phyloP scores from a whole-genome alignment of 371 early-diverging fungal genomes.

The Cokeromyces recurvatus region DNA sequence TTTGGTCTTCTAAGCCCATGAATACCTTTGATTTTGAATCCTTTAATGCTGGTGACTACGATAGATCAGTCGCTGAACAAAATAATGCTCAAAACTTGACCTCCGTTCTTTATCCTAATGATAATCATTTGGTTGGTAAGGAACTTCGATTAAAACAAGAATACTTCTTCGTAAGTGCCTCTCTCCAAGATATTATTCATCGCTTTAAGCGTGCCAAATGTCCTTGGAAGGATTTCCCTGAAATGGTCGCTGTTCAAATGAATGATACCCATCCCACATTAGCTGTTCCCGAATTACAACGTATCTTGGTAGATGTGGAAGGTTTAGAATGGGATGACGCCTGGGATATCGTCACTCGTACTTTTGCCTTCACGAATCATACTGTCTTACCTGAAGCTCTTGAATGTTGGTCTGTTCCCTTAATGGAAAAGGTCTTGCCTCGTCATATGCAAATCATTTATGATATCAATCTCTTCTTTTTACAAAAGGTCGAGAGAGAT shows the following conservation, averaged over 20 bases:
- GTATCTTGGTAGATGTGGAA: constrained; percentile 85
- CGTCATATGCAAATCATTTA: constrained; percentile 93
- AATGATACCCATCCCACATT: constrained; percentile 84
- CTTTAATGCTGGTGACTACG: constrained; percentile 92
- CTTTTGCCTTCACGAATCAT: constrained; percentile 94
- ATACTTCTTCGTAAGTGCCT: constrained; percentile 89
- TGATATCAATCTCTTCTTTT: constrained; percentile 92
- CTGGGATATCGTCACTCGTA: constrained; percentile 84
- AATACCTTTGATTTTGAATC: constrained; percentile 71
- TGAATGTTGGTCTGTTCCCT: constrained; percentile 91
- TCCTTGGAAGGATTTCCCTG: constrained; percentile 82
- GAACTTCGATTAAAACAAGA: constrained; percentile 92
- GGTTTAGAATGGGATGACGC: constrained; percentile 87
- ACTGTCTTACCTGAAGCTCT: constrained; percentile 94
- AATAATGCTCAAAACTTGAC: constrained; percentile 88
- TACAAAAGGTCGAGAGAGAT: constrained; percentile 80
- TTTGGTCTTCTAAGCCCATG: constrained; percentile 86
- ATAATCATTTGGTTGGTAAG: constrained; percentile 90
- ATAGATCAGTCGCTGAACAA: constrained; percentile 83
- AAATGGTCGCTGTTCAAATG: constrained; percentile 89
- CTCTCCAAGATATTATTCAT: constrained; percentile 80
- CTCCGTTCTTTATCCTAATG: constrained; percentile 90
- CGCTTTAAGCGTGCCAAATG: constrained; percentile 82
- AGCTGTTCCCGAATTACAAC: constrained; percentile 84
- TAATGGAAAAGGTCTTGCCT: constrained; percentile 82